These are phyloP conservation scores for Phytopythium oedochilum DNA, from an alignment of 352 stramenopile genomes.

Conservation along the genomic window DNA sequence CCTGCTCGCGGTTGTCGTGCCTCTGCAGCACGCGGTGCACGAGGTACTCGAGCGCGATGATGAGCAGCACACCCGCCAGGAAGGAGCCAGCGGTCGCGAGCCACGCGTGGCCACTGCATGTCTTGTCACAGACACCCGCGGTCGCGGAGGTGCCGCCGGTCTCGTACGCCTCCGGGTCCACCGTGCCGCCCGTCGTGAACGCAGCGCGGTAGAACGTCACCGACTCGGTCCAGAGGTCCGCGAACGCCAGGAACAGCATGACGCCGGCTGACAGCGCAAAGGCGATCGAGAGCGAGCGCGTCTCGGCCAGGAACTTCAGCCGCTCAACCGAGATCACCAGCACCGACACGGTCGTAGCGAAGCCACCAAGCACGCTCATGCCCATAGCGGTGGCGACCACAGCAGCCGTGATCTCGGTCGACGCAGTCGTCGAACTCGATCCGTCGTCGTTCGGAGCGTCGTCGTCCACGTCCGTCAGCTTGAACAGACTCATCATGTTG, in stretches of 20 bases:
- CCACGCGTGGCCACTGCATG: conserved; percentile 53
- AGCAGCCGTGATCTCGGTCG: conserved; percentile 33
- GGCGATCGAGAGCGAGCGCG: conserved; percentile 51
- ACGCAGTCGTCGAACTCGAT: conserved; percentile 14
- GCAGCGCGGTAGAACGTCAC: conserved; percentile 50
- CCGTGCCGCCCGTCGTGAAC: conserved; percentile 45
- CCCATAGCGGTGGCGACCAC: conserved; percentile 63
- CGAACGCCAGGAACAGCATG: conserved; percentile 77
- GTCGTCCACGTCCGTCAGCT: conserved; percentile 34
- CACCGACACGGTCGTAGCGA: conserved; percentile 67
- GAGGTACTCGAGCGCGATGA: conserved; percentile 62
- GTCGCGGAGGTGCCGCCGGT: conserved; percentile 27
- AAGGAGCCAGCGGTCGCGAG: conserved; percentile 51
- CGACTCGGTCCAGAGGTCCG: conserved; percentile 55
- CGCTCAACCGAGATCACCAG: conserved; percentile 61
- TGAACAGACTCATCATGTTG: conserved; percentile 57
- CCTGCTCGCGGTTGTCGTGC: conserved; percentile 20
- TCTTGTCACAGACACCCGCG: conserved; percentile 51
- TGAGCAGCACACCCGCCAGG: conserved; percentile 54
- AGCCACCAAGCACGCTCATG: conserved; percentile 63
- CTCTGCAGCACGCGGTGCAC: conserved; percentile 38
- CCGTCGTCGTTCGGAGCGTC: conserved; percentile 41
- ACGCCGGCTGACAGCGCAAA: conserved; percentile 70
- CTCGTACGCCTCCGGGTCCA: conserved; percentile 66
- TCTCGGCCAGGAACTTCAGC: conserved; percentile 60